Percentiles rank a stretch among this genome's conserved stretches.
These are phyloP conservation scores for Globisporangium apiculatum DNA, from an alignment of 352 stramenopile species.

Conservation along the genomic window DNA sequence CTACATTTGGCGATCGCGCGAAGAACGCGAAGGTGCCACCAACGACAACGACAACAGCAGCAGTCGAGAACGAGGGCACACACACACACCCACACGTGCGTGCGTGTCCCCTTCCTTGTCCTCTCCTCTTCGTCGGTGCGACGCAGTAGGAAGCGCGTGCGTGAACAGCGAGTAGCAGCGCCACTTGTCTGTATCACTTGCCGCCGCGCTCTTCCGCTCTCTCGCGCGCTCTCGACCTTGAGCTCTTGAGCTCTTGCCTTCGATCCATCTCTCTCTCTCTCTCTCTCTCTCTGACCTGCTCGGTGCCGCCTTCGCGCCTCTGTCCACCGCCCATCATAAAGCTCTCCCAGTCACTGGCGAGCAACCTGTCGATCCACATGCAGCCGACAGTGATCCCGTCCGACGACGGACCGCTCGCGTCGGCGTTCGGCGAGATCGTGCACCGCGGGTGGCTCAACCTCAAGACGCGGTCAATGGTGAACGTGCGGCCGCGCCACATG, in stretches of 20 bases:
- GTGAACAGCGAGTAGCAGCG: too few species aligned
- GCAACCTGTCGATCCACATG: slow-evolving; percentile 23
- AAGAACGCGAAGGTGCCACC: not conserved
- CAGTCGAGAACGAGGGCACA: not conserved
- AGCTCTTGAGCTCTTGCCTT: not conserved
- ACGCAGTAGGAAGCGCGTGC: too few species aligned
- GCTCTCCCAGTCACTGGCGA: slow-evolving; percentile 14
- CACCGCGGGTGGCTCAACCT: slow-evolving; percentile 80
- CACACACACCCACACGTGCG: not conserved
- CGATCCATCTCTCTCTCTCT: not conserved
- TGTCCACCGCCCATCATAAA: slow-evolving; percentile 7
- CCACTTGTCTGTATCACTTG: too few species aligned
- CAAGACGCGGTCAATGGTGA: slow-evolving; percentile 84
- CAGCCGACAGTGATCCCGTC: slow-evolving; percentile 46
- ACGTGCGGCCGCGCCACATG: slow-evolving; percentile 75
- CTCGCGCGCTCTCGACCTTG: too few species aligned
- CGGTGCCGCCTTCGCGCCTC: not conserved
- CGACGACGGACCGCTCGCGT: slow-evolving; percentile 41
- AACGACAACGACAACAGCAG: too few species aligned
- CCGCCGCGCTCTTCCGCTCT: too few species aligned
- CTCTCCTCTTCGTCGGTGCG: too few species aligned
- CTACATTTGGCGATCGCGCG: not conserved
- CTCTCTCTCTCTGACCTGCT: slow-evolving; percentile 1
- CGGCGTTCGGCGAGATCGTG: slow-evolving; percentile 63
- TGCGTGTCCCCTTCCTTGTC: too few species aligned